A percentile compares a stretch with the other conserved stretches of the same genome.
These are phyloP conservation scores for Sporothrix luriei DNA, from an alignment of 2,329 filamentous ascomycete genomes.

Conservation along the genomic window DNA sequence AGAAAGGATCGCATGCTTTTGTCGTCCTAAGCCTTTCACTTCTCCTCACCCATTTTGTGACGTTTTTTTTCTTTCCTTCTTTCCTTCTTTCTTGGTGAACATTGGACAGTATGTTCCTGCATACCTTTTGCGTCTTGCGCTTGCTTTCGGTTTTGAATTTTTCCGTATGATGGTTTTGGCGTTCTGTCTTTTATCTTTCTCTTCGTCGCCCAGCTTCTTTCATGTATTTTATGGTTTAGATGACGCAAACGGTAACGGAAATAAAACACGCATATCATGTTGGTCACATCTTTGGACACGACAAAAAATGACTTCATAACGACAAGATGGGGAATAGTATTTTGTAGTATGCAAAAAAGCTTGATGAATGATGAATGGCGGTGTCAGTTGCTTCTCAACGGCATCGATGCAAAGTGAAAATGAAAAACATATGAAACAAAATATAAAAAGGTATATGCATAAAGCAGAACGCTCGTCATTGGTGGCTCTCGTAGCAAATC, in stretches of 20 bases:
- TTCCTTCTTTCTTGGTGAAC: not conserved
- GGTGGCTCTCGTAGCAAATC: not conserved
- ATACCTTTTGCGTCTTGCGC: not conserved
- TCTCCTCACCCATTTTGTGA: conserved; percentile 12
- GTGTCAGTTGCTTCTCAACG: not conserved
- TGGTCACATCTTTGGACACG: not conserved
- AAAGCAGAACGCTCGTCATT: not conserved
- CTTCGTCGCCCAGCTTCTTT: not conserved
- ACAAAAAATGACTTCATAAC: not conserved
- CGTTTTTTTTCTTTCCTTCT: not conserved
- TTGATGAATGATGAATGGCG: not conserved
- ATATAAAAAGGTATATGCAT: not conserved
- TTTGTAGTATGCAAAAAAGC: not conserved
- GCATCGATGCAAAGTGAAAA: not conserved
- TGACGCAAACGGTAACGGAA: conserved; percentile 9
- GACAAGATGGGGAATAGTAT: conserved; percentile 1
- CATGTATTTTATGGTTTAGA: conserved; percentile 11
- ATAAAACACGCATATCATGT: conserved; percentile 21
- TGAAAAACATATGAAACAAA: not conserved
- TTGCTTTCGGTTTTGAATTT: not conserved
- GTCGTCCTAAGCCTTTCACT: not conserved
- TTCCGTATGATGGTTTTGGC: conserved; percentile 5
- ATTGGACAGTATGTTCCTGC: not conserved
- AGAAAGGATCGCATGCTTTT: not conserved
- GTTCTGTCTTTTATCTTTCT: conserved; percentile 1